Base-by-base conservation (phyloP, 371 early-diverging fungal genomes). In the Parasitella parasitica region DNA sequence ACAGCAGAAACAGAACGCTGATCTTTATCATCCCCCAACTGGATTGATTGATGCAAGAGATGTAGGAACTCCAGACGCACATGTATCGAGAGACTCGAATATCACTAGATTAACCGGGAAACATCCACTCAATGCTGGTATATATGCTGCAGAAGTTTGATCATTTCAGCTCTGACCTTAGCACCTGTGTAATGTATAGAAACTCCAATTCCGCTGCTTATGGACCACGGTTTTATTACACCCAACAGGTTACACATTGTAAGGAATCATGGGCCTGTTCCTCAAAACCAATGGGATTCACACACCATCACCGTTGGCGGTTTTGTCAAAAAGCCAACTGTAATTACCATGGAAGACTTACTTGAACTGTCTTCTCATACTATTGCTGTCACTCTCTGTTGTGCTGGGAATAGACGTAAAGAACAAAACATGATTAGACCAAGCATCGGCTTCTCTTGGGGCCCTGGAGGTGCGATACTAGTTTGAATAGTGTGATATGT, bases 181-280 rank as follows among this genome's bases (percentile, higher is more conserved):
- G 20, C 6, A 34, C 34, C 6, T 22, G 30, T 22, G 28, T 12
- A 12, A 30, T n/a, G 12, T 39, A 11, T 54, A 74, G 74, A 87
- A 56, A 68, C 86, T n/a, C 81, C 82, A 3, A 55, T 83, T n/a
- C 66, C 70, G 15, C 43, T 70, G 46, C 74, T 89, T 20, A 48
- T 81, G 27, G 67, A 77, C 36, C 53, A 72, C 34, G 84, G 80
- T 2, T 86, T 78, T 48, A 72, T 89, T 51, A 90, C 89, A 1
- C 85, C 87, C 16, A 71, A 61, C 18, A 64, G 80, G 16, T 57
- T 86, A 26, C 86, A 86, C 64, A 86, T 83, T 71, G 86, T 88
- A 24, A 83, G 95, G 36, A 93, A 93, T 79, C 95, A 95, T 70
- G 88, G 93, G 3, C 84, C 92, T 38, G 93, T 94, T 11, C 94